These are phyloP conservation scores for Tetracladium marchalianum DNA, from an alignment of 495 filamentous ascomycete species.

Conservation along the genomic window DNA sequence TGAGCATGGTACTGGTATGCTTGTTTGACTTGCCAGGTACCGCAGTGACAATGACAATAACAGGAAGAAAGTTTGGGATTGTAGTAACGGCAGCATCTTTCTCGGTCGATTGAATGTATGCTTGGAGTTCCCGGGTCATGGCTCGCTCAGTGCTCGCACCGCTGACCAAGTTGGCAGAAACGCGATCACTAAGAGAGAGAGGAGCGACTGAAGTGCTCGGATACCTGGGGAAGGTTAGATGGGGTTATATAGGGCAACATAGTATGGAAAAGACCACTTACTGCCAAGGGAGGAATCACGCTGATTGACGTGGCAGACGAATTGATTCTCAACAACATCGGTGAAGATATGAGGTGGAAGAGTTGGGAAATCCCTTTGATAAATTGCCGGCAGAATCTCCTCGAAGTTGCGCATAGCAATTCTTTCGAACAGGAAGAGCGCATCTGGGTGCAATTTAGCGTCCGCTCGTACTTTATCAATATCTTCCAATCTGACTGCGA, in stretches of 20 bases:
- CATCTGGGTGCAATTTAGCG: slow-evolving; percentile 38
- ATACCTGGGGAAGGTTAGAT: slow-evolving; percentile 8
- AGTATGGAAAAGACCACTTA: slow-evolving; percentile 5
- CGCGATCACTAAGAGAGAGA: slow-evolving; percentile 9
- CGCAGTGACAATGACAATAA: slow-evolving; percentile 9
- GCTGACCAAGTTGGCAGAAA: slow-evolving; percentile 4
- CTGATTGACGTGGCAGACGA: slow-evolving; percentile 32
- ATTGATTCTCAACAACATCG: slow-evolving; percentile 26
- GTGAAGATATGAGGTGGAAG: slow-evolving; percentile 50
- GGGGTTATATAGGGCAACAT: neutral
- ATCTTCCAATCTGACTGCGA: slow-evolving; percentile 7
- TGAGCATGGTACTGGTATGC: slow-evolving; percentile 5
- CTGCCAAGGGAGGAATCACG: slow-evolving; percentile 2
- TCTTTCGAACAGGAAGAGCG: slow-evolving; percentile 43
- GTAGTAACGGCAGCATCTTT: slow-evolving; percentile 15
- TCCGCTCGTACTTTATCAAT: slow-evolving; percentile 11
- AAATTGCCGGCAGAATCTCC: slow-evolving; percentile 43
- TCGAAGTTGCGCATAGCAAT: slow-evolving; percentile 50
- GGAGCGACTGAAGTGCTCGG: slow-evolving; percentile 13
- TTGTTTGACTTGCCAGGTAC: slow-evolving; percentile 1
- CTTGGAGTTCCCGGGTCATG: slow-evolving; percentile 11
- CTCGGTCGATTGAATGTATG: slow-evolving; percentile 21
- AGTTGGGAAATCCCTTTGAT: slow-evolving; percentile 50
- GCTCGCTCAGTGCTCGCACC: slow-evolving; percentile 2
- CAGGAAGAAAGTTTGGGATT: slow-evolving; percentile 12